Evolutionary conservation across 129 eudicot species (phyloP), one percentile per base, ranked within the genome.

Genomic region (Scalesia atractyloides): DNA sequence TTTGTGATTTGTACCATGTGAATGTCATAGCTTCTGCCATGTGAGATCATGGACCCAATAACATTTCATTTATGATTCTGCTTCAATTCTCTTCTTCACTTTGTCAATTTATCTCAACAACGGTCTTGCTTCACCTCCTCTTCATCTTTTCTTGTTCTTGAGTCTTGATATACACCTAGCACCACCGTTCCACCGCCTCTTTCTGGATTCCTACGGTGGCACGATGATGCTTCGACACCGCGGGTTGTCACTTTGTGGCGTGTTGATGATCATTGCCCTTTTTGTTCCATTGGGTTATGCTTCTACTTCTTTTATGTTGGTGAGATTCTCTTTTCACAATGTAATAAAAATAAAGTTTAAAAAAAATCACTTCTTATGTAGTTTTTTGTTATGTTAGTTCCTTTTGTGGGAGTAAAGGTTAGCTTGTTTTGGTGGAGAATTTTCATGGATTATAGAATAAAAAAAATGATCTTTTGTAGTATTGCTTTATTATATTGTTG

Each of bases 261-360:
- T 77, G 17, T 73, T 84, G 22, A 56, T 85, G 62, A 81, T 73
- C 69, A 79, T 84, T 15, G 17, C 75, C 51, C 67, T 82, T 51
- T 82, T 78, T 46, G 69, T 77, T 75, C 86, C 88, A 54, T 63
- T 82, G 30, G 73, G 73, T 73, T 79, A 68, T 49, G 88, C 96
- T 61, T 83, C 85, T 14, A 72, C 89, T 59, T 76, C 90, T n/a
- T 47, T 70, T 43, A 48, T 85, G 48, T 82, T 86, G 85, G 98
- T 92, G 81, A 76, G 89, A 14, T 68, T 51, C 52, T 53, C 26
- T 52, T 60, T 46, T 34, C 43, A 20, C 1, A 26, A 34, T 59
- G 10, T 4, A 30, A 46, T 46, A 20, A 20, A 4, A 22, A 19
- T 20, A 57, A 57, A 52, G 10, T 0, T 14, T 2, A 50, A 14